Conservation (phyloP, 208 protist genomes). For the Angomonas deanei region DNA sequence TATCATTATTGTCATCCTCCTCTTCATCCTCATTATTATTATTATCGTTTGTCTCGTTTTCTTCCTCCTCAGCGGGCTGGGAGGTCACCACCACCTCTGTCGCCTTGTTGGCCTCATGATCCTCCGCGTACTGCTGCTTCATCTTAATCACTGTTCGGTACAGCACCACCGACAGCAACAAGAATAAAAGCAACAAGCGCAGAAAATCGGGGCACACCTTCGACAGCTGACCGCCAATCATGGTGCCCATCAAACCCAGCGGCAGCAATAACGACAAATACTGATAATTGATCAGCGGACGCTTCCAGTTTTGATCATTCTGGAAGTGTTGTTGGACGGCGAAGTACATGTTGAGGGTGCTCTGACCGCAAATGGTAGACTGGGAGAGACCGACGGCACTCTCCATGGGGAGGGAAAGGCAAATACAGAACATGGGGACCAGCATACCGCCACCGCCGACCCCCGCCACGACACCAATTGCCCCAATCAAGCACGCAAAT, state of each 20-base stretch:
- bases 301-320: conserved; percentile 18
- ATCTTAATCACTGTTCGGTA: conserved; percentile 58
- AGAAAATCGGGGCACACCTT: conserved; percentile 75
- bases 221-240: conserved; percentile 64
- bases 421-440: conserved; percentile 63
- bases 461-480: conserved; percentile 71
- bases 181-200: conserved; percentile 68
- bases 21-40: neutral
- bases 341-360: conserved; percentile 70
- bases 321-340: conserved; percentile 50
- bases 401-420: conserved; percentile 54
- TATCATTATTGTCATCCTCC: neutral
- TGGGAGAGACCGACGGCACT: conserved; percentile 73
- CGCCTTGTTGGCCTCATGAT: conserved; percentile 19
- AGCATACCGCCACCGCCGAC: conserved; percentile 84
- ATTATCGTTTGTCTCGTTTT: neutral
- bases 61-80: neutral
- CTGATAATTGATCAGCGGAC: conserved; percentile 85
- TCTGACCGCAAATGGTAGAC: conserved; percentile 79
- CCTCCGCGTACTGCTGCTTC: conserved; percentile 54
- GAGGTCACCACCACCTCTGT: conserved; percentile 18
- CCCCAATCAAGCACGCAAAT: conserved; percentile 41
- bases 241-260: conserved; percentile 62
- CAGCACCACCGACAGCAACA: conserved; percentile 55
- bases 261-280: conserved; percentile 73